These are phyloP conservation scores for Ceratobasidium sp. DNA, from an alignment of 1,284 basidiomycete species.

Conservation along the genomic window DNA sequence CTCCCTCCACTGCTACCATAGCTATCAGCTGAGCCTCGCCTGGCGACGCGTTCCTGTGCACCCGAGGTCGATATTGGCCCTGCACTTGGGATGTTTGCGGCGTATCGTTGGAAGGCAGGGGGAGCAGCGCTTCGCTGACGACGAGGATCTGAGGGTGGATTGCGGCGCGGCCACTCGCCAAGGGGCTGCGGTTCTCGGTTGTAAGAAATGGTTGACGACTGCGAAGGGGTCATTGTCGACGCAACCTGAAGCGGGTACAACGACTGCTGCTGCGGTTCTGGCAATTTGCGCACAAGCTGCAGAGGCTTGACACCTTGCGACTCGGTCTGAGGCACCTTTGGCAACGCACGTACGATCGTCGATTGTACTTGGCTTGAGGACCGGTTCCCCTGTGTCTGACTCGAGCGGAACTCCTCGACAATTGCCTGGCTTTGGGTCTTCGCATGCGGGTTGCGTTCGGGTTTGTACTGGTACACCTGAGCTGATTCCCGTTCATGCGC, in stretches of 20 bases:
- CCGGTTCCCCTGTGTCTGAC: background rate
- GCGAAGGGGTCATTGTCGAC: slow-evolving; percentile 17
- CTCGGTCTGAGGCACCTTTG: slow-evolving; percentile 32
- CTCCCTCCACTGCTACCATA: slow-evolving; percentile 21
- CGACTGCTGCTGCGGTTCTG: slow-evolving; percentile 14
- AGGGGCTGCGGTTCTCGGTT: slow-evolving; percentile 26
- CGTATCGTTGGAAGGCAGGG: slow-evolving; percentile 15
- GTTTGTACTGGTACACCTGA: slow-evolving; percentile 28
- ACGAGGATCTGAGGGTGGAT: slow-evolving; percentile 37
- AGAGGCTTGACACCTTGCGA: slow-evolving; percentile 5
- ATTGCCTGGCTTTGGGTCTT: slow-evolving; percentile 38
- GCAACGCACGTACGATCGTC: slow-evolving; percentile 30
- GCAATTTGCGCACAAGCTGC: slow-evolving; percentile 25
- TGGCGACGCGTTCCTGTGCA: slow-evolving; percentile 31
- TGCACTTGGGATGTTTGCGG: slow-evolving; percentile 27
- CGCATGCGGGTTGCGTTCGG: slow-evolving; percentile 24
- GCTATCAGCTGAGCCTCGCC: slow-evolving; percentile 23
- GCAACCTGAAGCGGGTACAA: slow-evolving; percentile 37
- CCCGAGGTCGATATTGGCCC: slow-evolving; percentile 30
- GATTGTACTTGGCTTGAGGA: slow-evolving; percentile 18
- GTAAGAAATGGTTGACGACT: slow-evolving; percentile 15
- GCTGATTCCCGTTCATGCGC: slow-evolving; percentile 11
- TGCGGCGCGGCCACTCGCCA: slow-evolving; percentile 37
- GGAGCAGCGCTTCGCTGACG: slow-evolving; percentile 34
- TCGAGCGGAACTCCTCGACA: slow-evolving; percentile 35